Evolutionary conservation across 192 early-diverging fungal species (phyloP).

Genomic region (Fimicolochytrium jonesii): DNA sequence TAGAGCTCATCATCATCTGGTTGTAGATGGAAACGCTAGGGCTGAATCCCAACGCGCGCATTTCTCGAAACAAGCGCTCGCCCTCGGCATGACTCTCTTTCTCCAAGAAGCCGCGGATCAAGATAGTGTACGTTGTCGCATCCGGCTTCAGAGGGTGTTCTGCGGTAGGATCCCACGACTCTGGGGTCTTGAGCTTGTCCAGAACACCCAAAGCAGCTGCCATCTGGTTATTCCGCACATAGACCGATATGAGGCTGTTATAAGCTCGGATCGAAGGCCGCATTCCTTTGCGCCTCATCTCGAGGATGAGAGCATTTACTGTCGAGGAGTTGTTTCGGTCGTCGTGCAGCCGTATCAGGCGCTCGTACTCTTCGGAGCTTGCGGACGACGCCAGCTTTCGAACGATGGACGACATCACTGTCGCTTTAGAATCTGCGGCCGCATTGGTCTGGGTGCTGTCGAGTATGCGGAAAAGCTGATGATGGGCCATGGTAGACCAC

Average conservation of each 20-base stretch:
- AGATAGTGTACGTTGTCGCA: conserved; percentile 2
- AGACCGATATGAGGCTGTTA: conserved; percentile 12
- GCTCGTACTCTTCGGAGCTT: conserved; percentile 3
- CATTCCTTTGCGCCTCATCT: conserved; percentile 5
- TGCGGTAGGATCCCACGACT: background rate
- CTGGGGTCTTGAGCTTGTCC: background rate
- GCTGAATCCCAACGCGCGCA: background rate
- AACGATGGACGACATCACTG: conserved; percentile 9
- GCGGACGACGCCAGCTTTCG: background rate
- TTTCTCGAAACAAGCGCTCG: conserved; percentile 10
- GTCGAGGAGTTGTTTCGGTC: conserved; percentile 2
- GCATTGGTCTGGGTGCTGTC: background rate
- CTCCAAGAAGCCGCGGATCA: conserved; percentile 15
- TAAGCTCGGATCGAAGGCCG: background rate
- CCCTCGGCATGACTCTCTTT: background rate
- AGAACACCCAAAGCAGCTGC: background rate
- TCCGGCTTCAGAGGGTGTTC: background rate
- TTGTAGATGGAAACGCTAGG: conserved; percentile 11
- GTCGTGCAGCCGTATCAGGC: conserved; percentile 2
- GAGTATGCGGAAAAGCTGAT: conserved; percentile 12
- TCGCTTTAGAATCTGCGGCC: conserved; percentile 1
- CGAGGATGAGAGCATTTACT: background rate
- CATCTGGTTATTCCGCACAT: conserved; percentile 17
- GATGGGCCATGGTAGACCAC: background rate
- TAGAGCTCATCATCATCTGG: background rate